phyloP scores from a whole-genome alignment of 805 yeast genomes.

The Candida sonorensis region DNA sequence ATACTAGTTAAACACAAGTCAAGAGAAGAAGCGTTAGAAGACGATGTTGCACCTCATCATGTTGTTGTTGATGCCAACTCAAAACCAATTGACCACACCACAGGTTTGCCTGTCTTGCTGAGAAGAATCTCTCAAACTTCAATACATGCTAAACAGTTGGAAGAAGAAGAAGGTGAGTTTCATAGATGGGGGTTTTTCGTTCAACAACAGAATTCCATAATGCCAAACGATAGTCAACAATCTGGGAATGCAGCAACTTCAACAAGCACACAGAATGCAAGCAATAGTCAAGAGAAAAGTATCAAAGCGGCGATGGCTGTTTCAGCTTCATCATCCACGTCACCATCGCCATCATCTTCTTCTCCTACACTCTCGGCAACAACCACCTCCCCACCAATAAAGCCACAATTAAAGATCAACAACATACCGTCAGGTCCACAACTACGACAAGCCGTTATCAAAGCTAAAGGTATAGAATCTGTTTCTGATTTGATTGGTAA shows the following conservation, averaged over 20 bases:
- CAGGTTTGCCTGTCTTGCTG: constrained; percentile 67
- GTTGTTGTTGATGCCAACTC: constrained; percentile 62
- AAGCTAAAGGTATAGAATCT: constrained; percentile 69
- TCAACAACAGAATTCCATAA: constrained; percentile 44
- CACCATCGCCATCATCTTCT: neutral
- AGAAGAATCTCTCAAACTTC: constrained; percentile 60
- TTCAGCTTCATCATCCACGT: neutral
- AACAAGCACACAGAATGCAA: neutral
- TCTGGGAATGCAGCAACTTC: constrained; percentile 1
- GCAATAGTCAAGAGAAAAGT: neutral
- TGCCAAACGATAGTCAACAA: constrained; percentile 17
- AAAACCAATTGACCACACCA: constrained; percentile 56
- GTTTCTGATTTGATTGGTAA: constrained; percentile 61
- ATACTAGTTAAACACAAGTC: no score
- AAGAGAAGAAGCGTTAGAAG: constrained; percentile 6
- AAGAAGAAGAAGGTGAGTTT: constrained; percentile 87
- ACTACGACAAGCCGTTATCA: constrained; percentile 54
- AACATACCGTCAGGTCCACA: constrained; percentile 48
- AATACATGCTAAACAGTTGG: constrained; percentile 66
- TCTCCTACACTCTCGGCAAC: neutral
- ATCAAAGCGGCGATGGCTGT: neutral
- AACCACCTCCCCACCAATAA: neutral
- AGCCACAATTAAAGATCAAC: constrained; percentile 22
- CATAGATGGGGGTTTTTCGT: constrained; percentile 82
- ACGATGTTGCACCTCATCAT: constrained; percentile 48